Evolutionary conservation across 306 rosid genomes (phyloP), one percentile per base, ranked within the genome.

Genomic region (Prunus padus): DNA sequence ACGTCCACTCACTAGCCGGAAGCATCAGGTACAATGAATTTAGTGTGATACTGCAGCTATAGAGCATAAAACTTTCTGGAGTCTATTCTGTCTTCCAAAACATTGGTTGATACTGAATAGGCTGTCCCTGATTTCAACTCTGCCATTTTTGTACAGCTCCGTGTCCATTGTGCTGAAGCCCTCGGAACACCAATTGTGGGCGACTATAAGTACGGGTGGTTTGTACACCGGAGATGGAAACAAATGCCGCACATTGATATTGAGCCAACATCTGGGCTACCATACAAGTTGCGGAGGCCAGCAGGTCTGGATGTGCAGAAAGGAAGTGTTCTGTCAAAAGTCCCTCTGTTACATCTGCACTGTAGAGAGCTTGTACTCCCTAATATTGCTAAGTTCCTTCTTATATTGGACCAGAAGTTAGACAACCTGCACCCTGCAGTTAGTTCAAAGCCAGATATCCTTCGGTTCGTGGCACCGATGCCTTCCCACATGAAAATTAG

Each of bases 151-250:
- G 67, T 82, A 46, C 85, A 95, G 98, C 85, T 95, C 71, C 92
- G 97, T 22, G 97, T 95, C 55, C 98, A 95, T 83, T 95, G 98
- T 56, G 97, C 98, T 37, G 97, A 95, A 89, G 98, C 98, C 69
- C 93, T 95, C 37, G 97, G 98, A 68, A 92, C 97, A 0, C 97
- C 98, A 8, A 95, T 95, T 44, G 97, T 95, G 72, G 98, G 98
- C 4, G 98, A 95, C 81, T 95, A 90, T 54, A 92, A 89, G 84
- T 95, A 95, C 12, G 98, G 98, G 33, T 95, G 98, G 98, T 89
- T 86, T 67, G 90, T 90, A 71, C 98, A 95, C 64, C 79, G 74
- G 77, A 83, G 80, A 55, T 92, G 98, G 98, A 92, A 92, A 78
- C 97, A 95, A 76, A 92, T 87, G 92, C 79, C 96, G 3, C 89